phyloP scores from a whole-genome alignment of 257 asterid species.

The Paraleonurus japonicus region DNA sequence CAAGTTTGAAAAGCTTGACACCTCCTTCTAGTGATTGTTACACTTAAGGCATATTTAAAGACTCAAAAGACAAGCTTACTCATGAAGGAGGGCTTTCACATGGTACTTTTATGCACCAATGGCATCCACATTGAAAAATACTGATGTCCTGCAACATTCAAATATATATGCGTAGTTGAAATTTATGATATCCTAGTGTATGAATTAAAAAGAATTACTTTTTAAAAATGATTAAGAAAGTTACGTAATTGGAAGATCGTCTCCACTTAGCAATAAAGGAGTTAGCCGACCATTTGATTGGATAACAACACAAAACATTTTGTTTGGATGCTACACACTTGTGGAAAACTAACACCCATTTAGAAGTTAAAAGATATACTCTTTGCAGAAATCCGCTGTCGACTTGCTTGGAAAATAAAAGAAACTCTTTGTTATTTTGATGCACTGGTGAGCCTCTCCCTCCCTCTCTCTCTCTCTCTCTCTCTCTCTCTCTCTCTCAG shows the following conservation, averaged over 20 bases:
- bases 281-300: neutral
- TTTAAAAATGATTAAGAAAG: constrained; percentile 18
- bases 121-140: constrained; percentile 55
- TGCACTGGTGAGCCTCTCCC: neutral
- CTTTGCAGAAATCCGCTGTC: neutral
- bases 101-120: constrained; percentile 61
- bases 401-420: neutral
- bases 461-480: neutral
- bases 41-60: constrained; percentile 41
- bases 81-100: constrained; percentile 63
- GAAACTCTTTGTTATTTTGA: neutral
- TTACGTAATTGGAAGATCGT: constrained; percentile 7
- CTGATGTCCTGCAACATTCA: constrained; percentile 80
- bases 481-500: neutral
- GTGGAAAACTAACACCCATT: neutral
- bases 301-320: neutral
- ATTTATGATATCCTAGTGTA: constrained; percentile 28
- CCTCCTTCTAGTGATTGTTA: constrained; percentile 30
- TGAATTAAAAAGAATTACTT: constrained; percentile 19
- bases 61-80: constrained; percentile 74
- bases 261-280: neutral
- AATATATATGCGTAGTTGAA: constrained; percentile 70
- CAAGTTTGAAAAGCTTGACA: constrained; percentile 15
- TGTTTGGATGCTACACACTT: neutral
- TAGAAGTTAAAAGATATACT: neutral